Conservation (phyloP, 805 yeast genomes). For the Ogataea methanolica region DNA sequence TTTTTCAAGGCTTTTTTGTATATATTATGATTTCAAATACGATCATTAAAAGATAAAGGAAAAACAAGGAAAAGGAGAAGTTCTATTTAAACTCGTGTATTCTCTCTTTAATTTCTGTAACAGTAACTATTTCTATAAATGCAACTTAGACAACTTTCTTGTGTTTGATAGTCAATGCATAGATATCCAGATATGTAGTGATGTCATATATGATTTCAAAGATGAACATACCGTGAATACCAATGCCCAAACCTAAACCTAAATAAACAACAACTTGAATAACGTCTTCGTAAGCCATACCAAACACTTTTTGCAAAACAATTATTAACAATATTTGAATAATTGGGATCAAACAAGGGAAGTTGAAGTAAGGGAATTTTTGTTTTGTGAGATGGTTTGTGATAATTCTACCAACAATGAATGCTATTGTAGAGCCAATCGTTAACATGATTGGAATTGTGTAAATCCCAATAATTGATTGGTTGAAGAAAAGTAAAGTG, state of each 20-base stretch:
- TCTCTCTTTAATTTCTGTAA: too few relatives aligned
- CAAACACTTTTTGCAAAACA: slow-evolving; percentile 33
- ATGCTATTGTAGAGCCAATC: slow-evolving; percentile 74
- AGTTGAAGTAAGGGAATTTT: slow-evolving; percentile 65
- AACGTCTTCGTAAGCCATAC: slow-evolving; percentile 36
- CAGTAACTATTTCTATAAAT: too few relatives aligned
- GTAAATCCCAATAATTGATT: slow-evolving; percentile 41
- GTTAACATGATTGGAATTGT: slow-evolving; percentile 59
- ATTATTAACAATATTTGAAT: slow-evolving; percentile 38
- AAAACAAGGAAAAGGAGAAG: too few relatives aligned
- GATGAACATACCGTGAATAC: slow-evolving; percentile 67
- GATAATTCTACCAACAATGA: slow-evolving; percentile 87
- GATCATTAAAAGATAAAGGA: too few relatives aligned
- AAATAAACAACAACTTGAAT: slow-evolving; percentile 54
- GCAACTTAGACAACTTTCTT: slow-evolving; percentile 41
- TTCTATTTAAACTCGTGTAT: too few relatives aligned
- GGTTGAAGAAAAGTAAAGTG: slow-evolving; percentile 43
- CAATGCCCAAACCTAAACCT: slow-evolving; percentile 63
- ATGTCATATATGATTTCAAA: slow-evolving; percentile 76
- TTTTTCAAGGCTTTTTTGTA: too few relatives aligned
- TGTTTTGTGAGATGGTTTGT: slow-evolving; percentile 81
- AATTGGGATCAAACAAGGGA: slow-evolving; percentile 65
- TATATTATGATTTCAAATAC: too few relatives aligned
- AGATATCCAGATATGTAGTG: slow-evolving; percentile 77
- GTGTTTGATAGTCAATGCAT: slow-evolving; percentile 79